Percentiles rank a stretch among this genome's conserved stretches.
Evolutionary conservation across 164 flowering plant species (phyloP).

Genomic region (Berberis vulgaris): DNA sequence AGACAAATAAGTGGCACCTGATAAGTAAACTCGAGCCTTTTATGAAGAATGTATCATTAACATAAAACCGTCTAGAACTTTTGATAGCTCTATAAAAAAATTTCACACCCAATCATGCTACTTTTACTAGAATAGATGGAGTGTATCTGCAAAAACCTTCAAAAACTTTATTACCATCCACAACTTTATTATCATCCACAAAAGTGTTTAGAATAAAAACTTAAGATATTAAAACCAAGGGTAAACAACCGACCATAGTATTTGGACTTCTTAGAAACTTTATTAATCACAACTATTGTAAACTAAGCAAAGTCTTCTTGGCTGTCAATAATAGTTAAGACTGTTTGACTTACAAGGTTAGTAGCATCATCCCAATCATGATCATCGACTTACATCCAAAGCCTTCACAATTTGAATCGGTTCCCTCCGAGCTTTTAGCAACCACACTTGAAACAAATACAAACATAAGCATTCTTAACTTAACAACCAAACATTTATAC

Average conservation of each 20-base stretch:
- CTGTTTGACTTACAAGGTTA: no score
- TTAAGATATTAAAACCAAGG: neutral
- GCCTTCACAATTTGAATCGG: no score
- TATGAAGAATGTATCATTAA: neutral
- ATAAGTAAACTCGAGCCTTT: neutral
- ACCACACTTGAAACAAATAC: no score
- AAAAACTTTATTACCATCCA: neutral
- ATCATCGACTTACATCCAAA: no score
- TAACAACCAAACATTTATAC: no score
- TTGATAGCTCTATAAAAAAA: neutral
- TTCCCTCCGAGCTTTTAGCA: no score
- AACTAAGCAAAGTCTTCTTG: neutral
- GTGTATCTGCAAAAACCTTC: neutral
- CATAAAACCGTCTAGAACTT: neutral
- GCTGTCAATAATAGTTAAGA: no score
- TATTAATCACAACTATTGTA: neutral
- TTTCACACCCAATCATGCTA: neutral
- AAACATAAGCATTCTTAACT: no score
- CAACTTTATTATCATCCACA: neutral
- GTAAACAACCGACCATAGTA: neutral
- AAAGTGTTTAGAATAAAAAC: neutral
- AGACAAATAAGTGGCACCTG: neutral
- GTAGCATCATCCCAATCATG: no score
- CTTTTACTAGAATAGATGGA: neutral
- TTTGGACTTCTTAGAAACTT: neutral